These are phyloP conservation scores for Penicillium verhagenii DNA, from an alignment of 495 filamentous ascomycete species.

Conservation along the genomic window DNA sequence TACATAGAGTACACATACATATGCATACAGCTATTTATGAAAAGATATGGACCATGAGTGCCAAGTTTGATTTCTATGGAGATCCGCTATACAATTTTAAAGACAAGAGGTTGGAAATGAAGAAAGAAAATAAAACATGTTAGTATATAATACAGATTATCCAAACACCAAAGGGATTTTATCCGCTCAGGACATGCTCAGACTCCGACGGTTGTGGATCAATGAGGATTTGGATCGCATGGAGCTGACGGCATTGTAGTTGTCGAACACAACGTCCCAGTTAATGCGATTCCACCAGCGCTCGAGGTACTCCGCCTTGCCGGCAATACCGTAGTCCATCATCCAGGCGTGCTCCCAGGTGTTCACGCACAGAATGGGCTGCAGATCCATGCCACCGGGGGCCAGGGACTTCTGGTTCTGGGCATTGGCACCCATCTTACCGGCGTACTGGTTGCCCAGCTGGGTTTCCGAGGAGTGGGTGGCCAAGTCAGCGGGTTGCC, in stretches of 20 bases:
- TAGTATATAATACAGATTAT: slow-evolving; percentile 37
- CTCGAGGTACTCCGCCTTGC: slow-evolving; percentile 74
- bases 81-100: slow-evolving; percentile 19
- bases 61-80: slow-evolving; percentile 18
- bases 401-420: slow-evolving; percentile 48
- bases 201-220: slow-evolving; percentile 27
- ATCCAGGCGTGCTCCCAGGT: slow-evolving; percentile 97
- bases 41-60: slow-evolving; percentile 3
- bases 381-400: slow-evolving; percentile 67
- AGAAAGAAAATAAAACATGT: slow-evolving; percentile 20
- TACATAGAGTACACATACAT: background rate
- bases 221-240: slow-evolving; percentile 13
- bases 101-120: slow-evolving; percentile 5
- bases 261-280: slow-evolving; percentile 69
- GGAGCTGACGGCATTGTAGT: slow-evolving; percentile 40
- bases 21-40: background rate
- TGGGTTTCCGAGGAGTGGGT: slow-evolving; percentile 49
- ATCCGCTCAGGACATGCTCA: slow-evolving; percentile 31
- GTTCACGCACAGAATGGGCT: slow-evolving; percentile 84
- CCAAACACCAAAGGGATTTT: slow-evolving; percentile 18
- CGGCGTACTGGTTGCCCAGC: slow-evolving; percentile 46
- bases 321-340: slow-evolving; percentile 75
- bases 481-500: slow-evolving; percentile 78
- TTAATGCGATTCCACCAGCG: slow-evolving; percentile 85
- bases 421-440: slow-evolving; percentile 49